Evolutionary conservation across 306 rosid species (phyloP).

Genomic region (Ormosia emarginata): DNA sequence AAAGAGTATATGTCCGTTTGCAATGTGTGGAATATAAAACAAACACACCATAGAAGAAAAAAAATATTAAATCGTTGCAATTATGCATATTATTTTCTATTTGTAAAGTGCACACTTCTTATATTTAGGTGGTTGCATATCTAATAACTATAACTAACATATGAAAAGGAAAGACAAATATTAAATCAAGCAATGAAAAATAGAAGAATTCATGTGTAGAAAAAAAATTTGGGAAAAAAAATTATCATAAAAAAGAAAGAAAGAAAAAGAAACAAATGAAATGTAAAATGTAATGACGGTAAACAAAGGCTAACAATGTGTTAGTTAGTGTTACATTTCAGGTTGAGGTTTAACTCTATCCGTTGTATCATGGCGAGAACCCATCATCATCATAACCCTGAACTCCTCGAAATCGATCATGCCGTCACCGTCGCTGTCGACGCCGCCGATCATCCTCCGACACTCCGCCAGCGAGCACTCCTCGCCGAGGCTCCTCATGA

Average conservation of each 20-base stretch:
- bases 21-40: no score
- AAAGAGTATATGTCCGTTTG: no score
- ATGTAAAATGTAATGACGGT: background rate
- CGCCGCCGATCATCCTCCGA: slow-evolving; percentile 77
- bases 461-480: slow-evolving; percentile 82
- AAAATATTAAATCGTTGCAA: no score
- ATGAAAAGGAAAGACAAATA: no score
- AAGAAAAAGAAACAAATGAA: background rate
- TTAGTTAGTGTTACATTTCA: no score
- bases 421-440: slow-evolving; percentile 83
- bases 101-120: no score
- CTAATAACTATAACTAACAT: no score
- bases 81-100: no score
- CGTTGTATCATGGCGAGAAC: slow-evolving; percentile 51
- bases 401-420: slow-evolving; percentile 86
- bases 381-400: slow-evolving; percentile 84
- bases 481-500: slow-evolving; percentile 71
- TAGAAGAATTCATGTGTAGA: background rate
- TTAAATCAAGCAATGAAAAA: background rate
- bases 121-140: no score
- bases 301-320: background rate
- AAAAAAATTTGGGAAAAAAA: no score
- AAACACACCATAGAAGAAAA: no score
- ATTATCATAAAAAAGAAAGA: no score
- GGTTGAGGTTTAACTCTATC: slow-evolving; percentile 28